A percentile compares a stretch with the other conserved stretches of the same genome.
Conservation (phyloP, 495 filamentous ascomycete species). For the Podospora appendiculata region DNA sequence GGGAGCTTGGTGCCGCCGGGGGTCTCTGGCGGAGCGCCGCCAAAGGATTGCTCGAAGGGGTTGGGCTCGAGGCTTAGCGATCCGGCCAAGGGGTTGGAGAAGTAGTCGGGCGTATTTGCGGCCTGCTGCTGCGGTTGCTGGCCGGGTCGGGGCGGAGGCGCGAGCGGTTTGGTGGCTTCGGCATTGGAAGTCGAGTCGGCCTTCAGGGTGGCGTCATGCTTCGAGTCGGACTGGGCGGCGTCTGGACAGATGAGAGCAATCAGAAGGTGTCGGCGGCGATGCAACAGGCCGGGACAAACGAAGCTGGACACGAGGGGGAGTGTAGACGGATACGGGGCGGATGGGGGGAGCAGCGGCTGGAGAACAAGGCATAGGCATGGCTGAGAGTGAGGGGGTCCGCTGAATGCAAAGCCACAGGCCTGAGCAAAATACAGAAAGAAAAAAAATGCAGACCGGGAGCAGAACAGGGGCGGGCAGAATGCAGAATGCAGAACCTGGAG, state of each 20-base stretch:
- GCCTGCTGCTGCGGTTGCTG: constrained; percentile 35
- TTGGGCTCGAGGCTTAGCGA: constrained; percentile 79
- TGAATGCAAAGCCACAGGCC: too few relatives aligned
- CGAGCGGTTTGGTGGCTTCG: constrained; percentile 52
- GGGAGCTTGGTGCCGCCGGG: constrained; percentile 87
- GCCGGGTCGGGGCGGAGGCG: constrained; percentile 70
- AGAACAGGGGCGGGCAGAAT: too few relatives aligned
- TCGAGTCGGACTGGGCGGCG: constrained; percentile 23
- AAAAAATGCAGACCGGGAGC: too few relatives aligned
- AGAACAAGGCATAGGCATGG: too few relatives aligned
- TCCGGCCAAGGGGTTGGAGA: constrained; percentile 49
- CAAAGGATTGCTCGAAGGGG: constrained; percentile 92
- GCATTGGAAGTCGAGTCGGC: constrained; percentile 29
- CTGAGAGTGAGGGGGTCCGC: too few relatives aligned
- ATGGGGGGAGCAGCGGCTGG: too few relatives aligned
- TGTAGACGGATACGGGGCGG: too few relatives aligned
- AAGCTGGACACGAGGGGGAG: too few relatives aligned
- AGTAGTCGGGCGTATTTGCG: constrained; percentile 66
- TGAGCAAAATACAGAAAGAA: too few relatives aligned
- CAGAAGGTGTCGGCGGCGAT: constrained; percentile 17
- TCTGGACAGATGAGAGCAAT: constrained; percentile 8
- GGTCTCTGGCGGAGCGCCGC: constrained; percentile 60
- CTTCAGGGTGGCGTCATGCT: constrained; percentile 28
- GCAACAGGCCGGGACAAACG: neutral
- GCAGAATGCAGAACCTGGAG: neutral